phyloP scores from a whole-genome alignment of 495 filamentous ascomycete genomes.

The Aspergillus asperescens region DNA sequence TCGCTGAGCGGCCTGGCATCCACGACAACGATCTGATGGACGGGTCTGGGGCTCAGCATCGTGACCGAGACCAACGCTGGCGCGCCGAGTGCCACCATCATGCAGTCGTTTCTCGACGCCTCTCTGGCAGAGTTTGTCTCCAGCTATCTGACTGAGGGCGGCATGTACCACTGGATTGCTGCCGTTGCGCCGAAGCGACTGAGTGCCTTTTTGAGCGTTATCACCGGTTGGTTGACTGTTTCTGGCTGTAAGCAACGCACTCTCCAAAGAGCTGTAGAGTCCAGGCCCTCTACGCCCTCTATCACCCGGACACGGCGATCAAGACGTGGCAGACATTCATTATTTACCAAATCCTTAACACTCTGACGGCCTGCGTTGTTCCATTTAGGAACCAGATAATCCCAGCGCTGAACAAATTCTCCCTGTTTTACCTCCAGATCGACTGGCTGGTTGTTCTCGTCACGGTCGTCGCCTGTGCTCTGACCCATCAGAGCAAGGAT shows the following conservation, averaged over 20 bases:
- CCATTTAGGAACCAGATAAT: constrained; percentile 37
- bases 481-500: constrained; percentile 47
- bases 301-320: constrained; percentile 30
- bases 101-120: constrained; percentile 3
- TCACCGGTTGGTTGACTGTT: constrained; percentile 29
- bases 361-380: constrained; percentile 19
- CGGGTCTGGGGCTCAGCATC: constrained; percentile 41
- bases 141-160: constrained; percentile 45
- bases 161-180: constrained; percentile 53
- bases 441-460: constrained; percentile 64
- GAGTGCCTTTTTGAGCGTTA: constrained; percentile 31
- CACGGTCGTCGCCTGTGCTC: constrained; percentile 54
- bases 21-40: constrained; percentile 56
- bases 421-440: constrained; percentile 47
- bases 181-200: constrained; percentile 43
- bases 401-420: constrained; percentile 1
- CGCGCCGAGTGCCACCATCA: constrained; percentile 3
- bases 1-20: constrained; percentile 53
- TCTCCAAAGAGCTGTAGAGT: neutral
- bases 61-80: constrained; percentile 8
- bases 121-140: constrained; percentile 32
- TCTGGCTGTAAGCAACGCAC: constrained; percentile 22
- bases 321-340: constrained; percentile 36
- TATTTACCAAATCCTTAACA: constrained; percentile 31
- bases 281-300: constrained; percentile 28